Conservation (phyloP, 1,139 yeast genomes). For the Saccharomyces hybrid region DNA sequence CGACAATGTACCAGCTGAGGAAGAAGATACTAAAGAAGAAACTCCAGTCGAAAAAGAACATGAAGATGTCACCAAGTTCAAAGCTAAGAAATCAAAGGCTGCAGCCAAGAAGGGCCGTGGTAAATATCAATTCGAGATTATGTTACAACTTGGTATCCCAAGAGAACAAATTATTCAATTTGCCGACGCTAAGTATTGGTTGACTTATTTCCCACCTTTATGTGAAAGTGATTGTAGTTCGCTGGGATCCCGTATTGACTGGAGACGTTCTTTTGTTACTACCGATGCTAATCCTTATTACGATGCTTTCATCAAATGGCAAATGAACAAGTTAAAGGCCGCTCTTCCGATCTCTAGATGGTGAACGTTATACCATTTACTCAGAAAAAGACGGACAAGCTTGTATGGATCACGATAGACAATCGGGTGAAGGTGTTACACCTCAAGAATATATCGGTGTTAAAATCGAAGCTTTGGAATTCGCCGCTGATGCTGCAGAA, state of each 20-base stretch:
- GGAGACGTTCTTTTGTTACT: conserved; percentile 96
- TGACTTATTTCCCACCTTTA: conserved; percentile 82
- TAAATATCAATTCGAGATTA: conserved; percentile 90
- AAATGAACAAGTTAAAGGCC: conserved; percentile 83
- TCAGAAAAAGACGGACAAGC: conserved; percentile 98
- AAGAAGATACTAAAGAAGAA: conserved; percentile 40
- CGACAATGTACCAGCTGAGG: conserved; percentile 50
- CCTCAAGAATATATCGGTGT: conserved; percentile 96
- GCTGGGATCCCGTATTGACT: conserved; percentile 92
- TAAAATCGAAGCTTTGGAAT: conserved; percentile 59
- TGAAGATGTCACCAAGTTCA: conserved; percentile 82
- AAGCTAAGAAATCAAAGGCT: conserved; percentile 87
- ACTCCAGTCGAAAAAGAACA: conserved; percentile 36
- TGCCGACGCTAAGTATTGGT: conserved; percentile 87
- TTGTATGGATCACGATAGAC: conserved; percentile 98
- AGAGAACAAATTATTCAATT: conserved; percentile 76
- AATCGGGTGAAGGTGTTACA: conserved; percentile 91
- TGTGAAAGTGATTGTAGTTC: conserved; percentile 72
- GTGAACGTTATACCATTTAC: conserved; percentile 95
- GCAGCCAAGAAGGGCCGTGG: conserved; percentile 90
- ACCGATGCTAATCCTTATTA: conserved; percentile 93
- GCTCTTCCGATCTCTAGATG: no score
- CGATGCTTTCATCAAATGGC: conserved; percentile 95
- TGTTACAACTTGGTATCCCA: conserved; percentile 86
- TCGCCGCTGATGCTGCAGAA: conserved; percentile 37